Evolutionary conservation across 768 basidiomycete genomes (phyloP), one percentile per base, ranked within the genome.

Genomic region (Lentinula sp.): DNA sequence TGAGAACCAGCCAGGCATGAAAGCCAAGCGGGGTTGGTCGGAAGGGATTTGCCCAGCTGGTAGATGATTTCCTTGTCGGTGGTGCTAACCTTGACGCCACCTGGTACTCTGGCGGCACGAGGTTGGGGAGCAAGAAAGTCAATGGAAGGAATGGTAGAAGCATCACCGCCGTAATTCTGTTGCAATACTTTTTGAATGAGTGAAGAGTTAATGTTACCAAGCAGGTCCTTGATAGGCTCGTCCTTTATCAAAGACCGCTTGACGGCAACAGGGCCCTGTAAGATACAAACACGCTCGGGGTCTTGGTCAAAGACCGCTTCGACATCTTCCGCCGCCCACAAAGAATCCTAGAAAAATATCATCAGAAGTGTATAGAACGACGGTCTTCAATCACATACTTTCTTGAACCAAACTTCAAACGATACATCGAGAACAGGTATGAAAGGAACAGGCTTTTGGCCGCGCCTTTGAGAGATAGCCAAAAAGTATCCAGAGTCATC

Each of bases 381-480:
- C 53, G 18, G 60, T 52, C 23, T 53, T 48, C 39, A 32, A 5
- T 34, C 39, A 46, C 10, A 15, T 63, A 91, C 93, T 89, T 99
- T 99, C 84, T 99, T 98, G 80, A 99, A 98, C 97, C 97, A 99
- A 56, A 98, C 95, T 71, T 95, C 93, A 70, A 98, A 98, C 65
- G 75, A 86, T 21, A 88, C 86, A 71, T 98, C 95, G 56, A 98
- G 84, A 34, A 99, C 87, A 4, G 96, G 95, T 66, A 99, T 97
- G 80, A 98, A 99, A 0, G 97, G 97, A 6, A 89, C 96, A 1
- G 97, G 97, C 75, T 98, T 99, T 80, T 99, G 97, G 3, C 94
- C 95, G 11, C 93, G 92, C 52, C 97, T 84, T 74, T 99, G 96
- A 23, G 93, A 81, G 68, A 99, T 98, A 37, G 93, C 89, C 42